Conservation (phyloP, 2,329 filamentous ascomycete genomes). For the Verticillium klebahnii region DNA sequence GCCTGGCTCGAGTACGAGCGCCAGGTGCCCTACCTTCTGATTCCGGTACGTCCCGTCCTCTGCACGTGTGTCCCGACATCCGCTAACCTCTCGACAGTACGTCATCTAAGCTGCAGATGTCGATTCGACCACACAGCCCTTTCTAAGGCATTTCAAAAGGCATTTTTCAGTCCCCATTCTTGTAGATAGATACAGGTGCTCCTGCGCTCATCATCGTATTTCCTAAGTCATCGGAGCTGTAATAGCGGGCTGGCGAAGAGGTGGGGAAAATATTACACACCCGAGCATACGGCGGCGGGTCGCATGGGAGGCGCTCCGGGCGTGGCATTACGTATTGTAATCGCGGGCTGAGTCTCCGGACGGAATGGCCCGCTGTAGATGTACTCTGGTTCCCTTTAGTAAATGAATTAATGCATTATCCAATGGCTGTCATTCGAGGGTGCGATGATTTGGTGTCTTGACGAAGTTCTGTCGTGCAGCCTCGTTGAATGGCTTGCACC, state of each 20-base stretch:
- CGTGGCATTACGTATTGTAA: neutral
- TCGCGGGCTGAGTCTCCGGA: neutral
- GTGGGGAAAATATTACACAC: neutral
- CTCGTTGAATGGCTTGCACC: too few relatives aligned
- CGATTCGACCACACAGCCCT: neutral
- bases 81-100: constrained; percentile 24
- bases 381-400: neutral
- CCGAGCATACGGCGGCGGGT: neutral
- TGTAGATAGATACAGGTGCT: neutral
- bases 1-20: constrained; percentile 78
- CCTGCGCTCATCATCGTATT: neutral
- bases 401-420: neutral
- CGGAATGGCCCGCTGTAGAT: neutral
- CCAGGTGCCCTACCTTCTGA: constrained; percentile 77
- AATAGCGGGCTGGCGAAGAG: neutral
- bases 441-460: neutral
- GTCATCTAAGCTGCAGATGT: constrained; percentile 27
- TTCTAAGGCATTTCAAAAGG: neutral
- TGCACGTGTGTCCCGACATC: neutral
- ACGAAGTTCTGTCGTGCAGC: too few relatives aligned
- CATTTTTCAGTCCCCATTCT: neutral
- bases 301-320: neutral
- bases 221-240: neutral
- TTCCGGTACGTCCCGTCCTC: constrained; percentile 34
- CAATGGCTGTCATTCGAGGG: neutral